Evolutionary conservation across 2,329 filamentous ascomycete genomes (phyloP), one percentile per base, ranked within the genome.

Genomic region (Nemania diffusa): DNA sequence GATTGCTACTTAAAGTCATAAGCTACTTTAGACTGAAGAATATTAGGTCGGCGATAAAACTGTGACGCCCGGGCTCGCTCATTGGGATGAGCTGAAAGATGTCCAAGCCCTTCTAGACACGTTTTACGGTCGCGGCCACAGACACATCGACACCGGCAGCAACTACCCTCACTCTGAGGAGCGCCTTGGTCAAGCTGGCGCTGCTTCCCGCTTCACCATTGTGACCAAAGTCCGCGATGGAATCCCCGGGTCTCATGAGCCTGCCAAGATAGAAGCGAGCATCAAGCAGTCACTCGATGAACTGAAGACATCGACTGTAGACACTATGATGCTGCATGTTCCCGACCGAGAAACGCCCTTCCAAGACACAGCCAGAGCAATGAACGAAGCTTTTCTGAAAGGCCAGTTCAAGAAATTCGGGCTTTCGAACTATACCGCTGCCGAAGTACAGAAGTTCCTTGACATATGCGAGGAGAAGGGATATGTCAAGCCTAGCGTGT

Each of bases 321-420:
- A 73, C 11, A 72, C 65, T 20, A 26, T 67, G 62, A 69, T 68
- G 50, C 56, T 73, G n/a, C 83, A 85, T 69, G 77, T 78, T 4
- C 83, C 83, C 0, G 84, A 86, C 68, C 77, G 81, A 2, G 60
- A 74, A 1, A 83, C 82, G 0, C 78, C 80, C 0, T 78, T 83
- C 40, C 78, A 80, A 57, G 81, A 84, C 29, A 77, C 80, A 0
- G 75, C 77, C 24, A 73, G 78, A 40, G 82, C 81, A 7, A 81
- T 85, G 64, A 71, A 85, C 63, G 73, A 81, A 22, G 78, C 80
- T 0, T 73, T 80, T 67, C 63, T 73, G 17, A 74, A 71, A 46
- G 72, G 71, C 5, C 69, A 71, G 32, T 69, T 69, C 60, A 79
- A 80, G 71, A 68, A 77, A 0, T 84, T 84, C 65, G 84, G 83